Evolutionary conservation across 495 filamentous ascomycete species (phyloP).

Genomic region (Staphylotrichum longicolle): DNA sequence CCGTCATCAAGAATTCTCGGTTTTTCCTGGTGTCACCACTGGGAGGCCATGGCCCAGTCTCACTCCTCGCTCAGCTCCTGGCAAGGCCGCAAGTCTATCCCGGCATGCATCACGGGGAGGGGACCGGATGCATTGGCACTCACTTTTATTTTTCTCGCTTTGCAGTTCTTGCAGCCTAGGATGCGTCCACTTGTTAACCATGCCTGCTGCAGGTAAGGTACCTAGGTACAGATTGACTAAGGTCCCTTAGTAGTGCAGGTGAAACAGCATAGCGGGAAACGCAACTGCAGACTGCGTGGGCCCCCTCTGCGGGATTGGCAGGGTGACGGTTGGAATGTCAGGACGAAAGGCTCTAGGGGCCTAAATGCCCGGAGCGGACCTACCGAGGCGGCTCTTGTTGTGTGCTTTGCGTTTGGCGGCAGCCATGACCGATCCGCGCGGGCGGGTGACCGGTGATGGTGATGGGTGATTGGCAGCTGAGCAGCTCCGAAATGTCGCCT

Average conservation of each 20-base stretch:
- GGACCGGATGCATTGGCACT: not conserved
- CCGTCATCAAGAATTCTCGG: not conserved
- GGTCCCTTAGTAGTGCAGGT: too few relatives aligned
- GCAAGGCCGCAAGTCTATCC: too few relatives aligned
- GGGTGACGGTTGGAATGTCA: not conserved
- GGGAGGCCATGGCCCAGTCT: not conserved
- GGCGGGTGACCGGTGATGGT: too few relatives aligned
- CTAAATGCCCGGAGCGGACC: not conserved
- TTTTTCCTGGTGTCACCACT: not conserved
- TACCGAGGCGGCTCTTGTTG: constrained; percentile 1
- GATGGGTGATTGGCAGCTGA: too few relatives aligned
- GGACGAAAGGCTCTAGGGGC: not conserved
- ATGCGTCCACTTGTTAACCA: not conserved
- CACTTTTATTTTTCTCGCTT: not conserved
- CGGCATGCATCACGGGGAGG: not conserved
- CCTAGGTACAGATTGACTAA: too few relatives aligned
- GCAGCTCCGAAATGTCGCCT: too few relatives aligned
- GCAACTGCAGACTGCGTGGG: too few relatives aligned
- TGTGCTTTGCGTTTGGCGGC: constrained; percentile 1
- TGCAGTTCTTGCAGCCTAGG: constrained; percentile 9
- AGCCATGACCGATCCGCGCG: too few relatives aligned
- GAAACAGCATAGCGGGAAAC: too few relatives aligned
- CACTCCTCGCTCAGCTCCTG: too few relatives aligned
- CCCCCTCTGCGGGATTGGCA: too few relatives aligned
- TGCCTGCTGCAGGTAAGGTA: too few relatives aligned